Conservation (phyloP, 2,329 filamentous ascomycete species). For the Xylariales sp. region DNA sequence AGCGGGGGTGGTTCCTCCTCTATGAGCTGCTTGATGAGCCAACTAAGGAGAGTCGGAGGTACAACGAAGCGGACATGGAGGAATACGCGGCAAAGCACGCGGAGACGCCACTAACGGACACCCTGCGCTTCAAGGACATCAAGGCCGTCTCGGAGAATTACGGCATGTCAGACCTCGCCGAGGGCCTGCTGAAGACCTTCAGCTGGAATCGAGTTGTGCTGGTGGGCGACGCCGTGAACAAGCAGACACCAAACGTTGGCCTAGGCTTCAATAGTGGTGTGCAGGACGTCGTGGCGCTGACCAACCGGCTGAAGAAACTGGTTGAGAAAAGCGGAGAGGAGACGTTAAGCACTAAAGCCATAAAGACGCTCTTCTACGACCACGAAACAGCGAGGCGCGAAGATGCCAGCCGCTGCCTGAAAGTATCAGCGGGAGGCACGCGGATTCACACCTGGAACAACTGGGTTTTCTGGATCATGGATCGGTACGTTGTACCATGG, state of each 20-base stretch:
- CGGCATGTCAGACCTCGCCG: neutral
- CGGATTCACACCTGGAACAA: neutral
- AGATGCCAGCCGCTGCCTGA: neutral
- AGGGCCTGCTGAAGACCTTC: conserved; percentile 1
- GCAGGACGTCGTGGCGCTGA: neutral
- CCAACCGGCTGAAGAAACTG: neutral
- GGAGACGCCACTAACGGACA: conserved; percentile 1
- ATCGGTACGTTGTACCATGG: neutral
- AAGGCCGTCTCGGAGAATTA: neutral
- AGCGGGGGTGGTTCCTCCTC: conserved; percentile 2
- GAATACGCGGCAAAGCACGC: neutral
- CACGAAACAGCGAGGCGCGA: neutral
- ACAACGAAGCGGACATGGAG: neutral
- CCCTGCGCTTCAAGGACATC: neutral
- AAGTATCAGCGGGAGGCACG: neutral
- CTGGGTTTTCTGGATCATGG: neutral
- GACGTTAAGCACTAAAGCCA: neutral
- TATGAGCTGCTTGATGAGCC: conserved; percentile 3
- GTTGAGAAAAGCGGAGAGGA: neutral
- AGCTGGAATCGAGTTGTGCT: neutral
- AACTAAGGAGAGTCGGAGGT: neutral
- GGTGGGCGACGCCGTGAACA: neutral
- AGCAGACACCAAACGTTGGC: neutral
- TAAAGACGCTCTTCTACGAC: neutral
- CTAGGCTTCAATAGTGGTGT: conserved; percentile 3